phyloP scores from a whole-genome alignment of 768 basidiomycete genomes.

The Amyloporia xantha region DNA sequence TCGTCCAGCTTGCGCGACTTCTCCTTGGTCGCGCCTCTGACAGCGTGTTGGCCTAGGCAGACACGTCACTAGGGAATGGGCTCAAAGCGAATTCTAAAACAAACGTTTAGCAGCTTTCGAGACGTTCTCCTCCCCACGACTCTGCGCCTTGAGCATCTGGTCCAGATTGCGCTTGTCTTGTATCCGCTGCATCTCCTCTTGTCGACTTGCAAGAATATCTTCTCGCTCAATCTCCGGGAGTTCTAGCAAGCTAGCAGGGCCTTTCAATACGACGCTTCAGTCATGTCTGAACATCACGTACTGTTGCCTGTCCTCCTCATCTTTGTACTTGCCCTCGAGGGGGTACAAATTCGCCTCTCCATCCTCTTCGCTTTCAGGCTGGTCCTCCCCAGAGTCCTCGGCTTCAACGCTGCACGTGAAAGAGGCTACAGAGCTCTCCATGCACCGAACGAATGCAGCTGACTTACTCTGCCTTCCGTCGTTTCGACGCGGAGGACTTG shows the following conservation, averaged over 20 bases:
- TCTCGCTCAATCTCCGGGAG: constrained; percentile 90
- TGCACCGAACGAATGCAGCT: too few species aligned
- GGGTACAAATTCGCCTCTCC: constrained; percentile 67
- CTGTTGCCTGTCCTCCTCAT: constrained; percentile 79
- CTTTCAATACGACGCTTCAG: constrained; percentile 7
- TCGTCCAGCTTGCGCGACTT: constrained; percentile 76
- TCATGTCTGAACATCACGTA: constrained; percentile 35
- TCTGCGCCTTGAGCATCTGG: constrained; percentile 66
- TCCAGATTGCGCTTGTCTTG: constrained; percentile 67
- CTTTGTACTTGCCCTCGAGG: constrained; percentile 83
- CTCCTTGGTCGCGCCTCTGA: constrained; percentile 71
- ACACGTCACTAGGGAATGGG: background rate
- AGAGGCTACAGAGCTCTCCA: too few species aligned
- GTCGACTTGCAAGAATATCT: constrained; percentile 70
- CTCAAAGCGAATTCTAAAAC: constrained; percentile 18
- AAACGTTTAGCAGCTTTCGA: constrained; percentile 73
- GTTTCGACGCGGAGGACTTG: constrained; percentile 46
- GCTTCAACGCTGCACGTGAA: constrained; percentile 22
- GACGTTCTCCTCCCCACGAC: constrained; percentile 51
- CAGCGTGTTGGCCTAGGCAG: constrained; percentile 60
- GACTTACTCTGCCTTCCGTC: constrained; percentile 69
- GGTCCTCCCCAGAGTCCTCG: constrained; percentile 44
- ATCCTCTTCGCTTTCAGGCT: constrained; percentile 57
- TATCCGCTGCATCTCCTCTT: constrained; percentile 73
- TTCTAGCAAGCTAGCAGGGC: constrained; percentile 51